Percentiles rank a stretch among this genome's conserved stretches.
phyloP scores from a whole-genome alignment of 371 early-diverging fungal species.

The Blakeslea trispora region DNA sequence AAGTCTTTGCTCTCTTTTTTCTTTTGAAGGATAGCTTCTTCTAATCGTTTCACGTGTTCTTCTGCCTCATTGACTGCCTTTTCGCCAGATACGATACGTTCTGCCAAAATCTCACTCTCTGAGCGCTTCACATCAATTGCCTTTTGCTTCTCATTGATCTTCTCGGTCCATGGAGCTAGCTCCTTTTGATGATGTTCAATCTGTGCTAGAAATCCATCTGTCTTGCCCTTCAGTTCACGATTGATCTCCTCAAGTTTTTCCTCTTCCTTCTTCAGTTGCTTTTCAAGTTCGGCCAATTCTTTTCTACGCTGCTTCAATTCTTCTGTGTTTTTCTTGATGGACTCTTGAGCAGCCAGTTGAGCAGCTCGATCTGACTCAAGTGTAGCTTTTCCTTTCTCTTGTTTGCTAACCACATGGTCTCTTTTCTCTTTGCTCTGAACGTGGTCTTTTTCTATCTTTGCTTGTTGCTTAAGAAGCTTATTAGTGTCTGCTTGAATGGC shows the following conservation, averaged over 20 bases:
- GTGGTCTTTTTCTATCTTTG: conserved; percentile 78
- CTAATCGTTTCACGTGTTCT: conserved; percentile 44
- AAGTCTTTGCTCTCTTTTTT: conserved; percentile 27
- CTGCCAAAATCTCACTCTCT: conserved; percentile 72
- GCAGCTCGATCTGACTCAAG: conserved; percentile 61
- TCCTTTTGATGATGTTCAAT: conserved; percentile 79
- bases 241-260: conserved; percentile 75
- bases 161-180: conserved; percentile 84
- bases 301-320: conserved; percentile 52
- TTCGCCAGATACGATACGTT: conserved; percentile 53
- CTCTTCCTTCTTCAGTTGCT: conserved; percentile 67
- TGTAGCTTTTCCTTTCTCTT: conserved; percentile 67
- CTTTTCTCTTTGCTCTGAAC: conserved; percentile 78
- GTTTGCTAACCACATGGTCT: conserved; percentile 74
- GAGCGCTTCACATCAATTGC: conserved; percentile 77
- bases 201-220: conserved; percentile 67
- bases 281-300: conserved; percentile 67
- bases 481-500: conserved; percentile 61
- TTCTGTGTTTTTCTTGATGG: conserved; percentile 55
- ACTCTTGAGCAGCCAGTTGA: conserved; percentile 47
- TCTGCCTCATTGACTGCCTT: conserved; percentile 67
- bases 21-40: conserved; percentile 28
- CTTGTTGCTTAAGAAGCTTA: conserved; percentile 60
- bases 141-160: conserved; percentile 72
- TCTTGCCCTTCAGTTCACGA: conserved; percentile 81